Percentiles rank a stretch among this genome's conserved stretches.
Evolutionary conservation across 1,139 yeast genomes (phyloP).

Genomic region (Taphrina wiesneri): DNA sequence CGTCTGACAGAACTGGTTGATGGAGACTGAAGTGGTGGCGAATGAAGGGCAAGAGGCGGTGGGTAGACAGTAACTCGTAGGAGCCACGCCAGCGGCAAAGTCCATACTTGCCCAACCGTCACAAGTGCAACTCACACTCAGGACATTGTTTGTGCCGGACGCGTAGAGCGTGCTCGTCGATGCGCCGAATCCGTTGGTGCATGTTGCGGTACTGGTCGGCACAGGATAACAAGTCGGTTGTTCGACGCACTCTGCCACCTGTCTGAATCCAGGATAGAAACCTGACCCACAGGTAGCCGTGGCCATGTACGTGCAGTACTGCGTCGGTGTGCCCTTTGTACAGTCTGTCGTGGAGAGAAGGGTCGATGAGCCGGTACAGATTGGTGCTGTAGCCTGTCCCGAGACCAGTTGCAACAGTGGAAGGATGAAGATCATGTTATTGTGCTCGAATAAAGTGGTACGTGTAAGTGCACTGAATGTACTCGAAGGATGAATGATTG

Average conservation of each 20-base stretch:
- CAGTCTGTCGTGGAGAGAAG: slow-evolving; percentile 4
- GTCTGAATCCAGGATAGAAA: slow-evolving; percentile 3
- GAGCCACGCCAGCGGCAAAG: background rate
- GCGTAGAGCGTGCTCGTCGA: background rate
- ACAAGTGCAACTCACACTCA: background rate
- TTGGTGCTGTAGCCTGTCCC: background rate
- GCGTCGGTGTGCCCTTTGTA: background rate
- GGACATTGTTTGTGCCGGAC: background rate
- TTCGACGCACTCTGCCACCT: slow-evolving; percentile 3
- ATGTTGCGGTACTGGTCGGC: background rate
- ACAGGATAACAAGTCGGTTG: slow-evolving; percentile 1
- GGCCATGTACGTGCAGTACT: slow-evolving; percentile 8
- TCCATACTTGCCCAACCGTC: slow-evolving; percentile 5
- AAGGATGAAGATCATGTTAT: background rate
- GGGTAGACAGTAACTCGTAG: slow-evolving; percentile 2
- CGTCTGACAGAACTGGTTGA: background rate
- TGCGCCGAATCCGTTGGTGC: slow-evolving; percentile 1
- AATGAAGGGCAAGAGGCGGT: background rate
- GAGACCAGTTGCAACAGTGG: background rate
- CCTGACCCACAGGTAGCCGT: background rate
- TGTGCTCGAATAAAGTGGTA: no score
- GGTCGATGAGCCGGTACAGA: slow-evolving; percentile 8
- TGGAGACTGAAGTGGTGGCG: slow-evolving; percentile 1
- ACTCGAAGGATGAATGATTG: no score
- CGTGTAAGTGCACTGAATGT: background rate